Percentiles rank a stretch among this genome's conserved stretches.
These are phyloP conservation scores for Leersia perrieri DNA, from an alignment of 176 grass and related monocot genomes.

Conservation along the genomic window DNA sequence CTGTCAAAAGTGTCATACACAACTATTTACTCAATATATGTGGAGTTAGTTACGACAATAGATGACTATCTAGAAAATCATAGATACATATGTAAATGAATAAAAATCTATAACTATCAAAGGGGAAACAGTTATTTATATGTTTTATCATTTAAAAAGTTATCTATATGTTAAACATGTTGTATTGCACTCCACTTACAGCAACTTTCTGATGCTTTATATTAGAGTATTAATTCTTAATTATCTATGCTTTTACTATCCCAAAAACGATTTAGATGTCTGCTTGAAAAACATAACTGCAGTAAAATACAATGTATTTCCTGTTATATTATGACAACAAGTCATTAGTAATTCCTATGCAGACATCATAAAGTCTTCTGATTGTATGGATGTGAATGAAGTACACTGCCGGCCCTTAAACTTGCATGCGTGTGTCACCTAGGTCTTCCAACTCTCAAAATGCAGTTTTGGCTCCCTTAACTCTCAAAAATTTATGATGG, in stretches of 20 bases:
- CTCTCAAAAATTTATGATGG: too few relatives aligned
- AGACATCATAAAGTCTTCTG: neutral
- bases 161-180: too few relatives aligned
- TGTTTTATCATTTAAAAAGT: too few relatives aligned
- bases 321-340: too few relatives aligned
- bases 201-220: too few relatives aligned
- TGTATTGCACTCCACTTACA: too few relatives aligned
- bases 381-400: too few relatives aligned
- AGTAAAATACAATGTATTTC: neutral
- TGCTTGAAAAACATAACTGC: neutral
- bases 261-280: neutral
- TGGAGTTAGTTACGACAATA: neutral
- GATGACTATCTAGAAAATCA: too few relatives aligned
- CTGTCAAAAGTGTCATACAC: conserved; percentile 29
- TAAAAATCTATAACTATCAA: neutral
- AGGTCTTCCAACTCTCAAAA: too few relatives aligned
- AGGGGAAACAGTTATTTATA: neutral
- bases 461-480: too few relatives aligned
- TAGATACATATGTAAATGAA: conserved; percentile 7
- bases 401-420: too few relatives aligned
- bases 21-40: neutral
- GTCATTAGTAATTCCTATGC: neutral
- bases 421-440: too few relatives aligned
- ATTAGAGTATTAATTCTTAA: neutral
- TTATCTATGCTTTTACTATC: neutral